A percentile compares a stretch with the other conserved stretches of the same genome.
These are phyloP conservation scores for Trypanosoma rangeli DNA, from an alignment of 208 protist genomes.

Conservation along the genomic window DNA sequence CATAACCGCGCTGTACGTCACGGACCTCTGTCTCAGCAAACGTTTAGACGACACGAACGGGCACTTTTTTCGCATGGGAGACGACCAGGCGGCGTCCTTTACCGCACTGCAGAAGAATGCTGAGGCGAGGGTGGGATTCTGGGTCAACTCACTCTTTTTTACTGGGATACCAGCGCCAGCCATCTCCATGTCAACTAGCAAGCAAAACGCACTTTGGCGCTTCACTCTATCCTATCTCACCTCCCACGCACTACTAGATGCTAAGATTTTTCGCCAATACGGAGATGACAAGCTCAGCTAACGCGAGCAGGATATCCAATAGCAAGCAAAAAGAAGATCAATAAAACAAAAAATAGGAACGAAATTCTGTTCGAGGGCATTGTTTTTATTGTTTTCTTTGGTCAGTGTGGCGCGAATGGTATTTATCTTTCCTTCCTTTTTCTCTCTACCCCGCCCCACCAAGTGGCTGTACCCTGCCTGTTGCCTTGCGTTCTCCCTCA, in stretches of 20 bases:
- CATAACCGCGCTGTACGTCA: conserved; percentile 56
- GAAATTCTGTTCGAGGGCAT: not conserved
- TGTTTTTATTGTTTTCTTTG: not conserved
- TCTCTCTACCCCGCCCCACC: not conserved
- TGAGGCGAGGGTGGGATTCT: conserved; percentile 34
- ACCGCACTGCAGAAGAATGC: conserved; percentile 21
- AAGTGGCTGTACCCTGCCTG: not conserved
- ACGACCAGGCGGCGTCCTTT: conserved; percentile 52
- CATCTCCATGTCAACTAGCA: conserved; percentile 39
- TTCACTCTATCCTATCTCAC: conserved; percentile 48
- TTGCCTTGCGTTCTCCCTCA: not conserved
- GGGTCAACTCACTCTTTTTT: conserved; percentile 56
- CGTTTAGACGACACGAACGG: conserved; percentile 56
- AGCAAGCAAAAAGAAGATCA: conserved; percentile 1
- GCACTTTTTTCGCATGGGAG: conserved; percentile 78
- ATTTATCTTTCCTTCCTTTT: not conserved
- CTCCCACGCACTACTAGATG: conserved; percentile 19
- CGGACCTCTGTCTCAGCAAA: conserved; percentile 53
- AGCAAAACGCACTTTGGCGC: conserved; percentile 50
- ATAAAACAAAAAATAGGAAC: not conserved
- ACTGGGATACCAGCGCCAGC: conserved; percentile 47
- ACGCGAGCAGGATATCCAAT: not conserved
- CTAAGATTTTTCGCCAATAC: conserved; percentile 22
- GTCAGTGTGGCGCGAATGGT: not conserved
- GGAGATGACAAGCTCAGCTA: no score